Percentiles rank a stretch among this genome's conserved stretches.
These are phyloP conservation scores for Penicillium sp. DNA, from an alignment of 2,329 filamentous ascomycete species.

Conservation along the genomic window DNA sequence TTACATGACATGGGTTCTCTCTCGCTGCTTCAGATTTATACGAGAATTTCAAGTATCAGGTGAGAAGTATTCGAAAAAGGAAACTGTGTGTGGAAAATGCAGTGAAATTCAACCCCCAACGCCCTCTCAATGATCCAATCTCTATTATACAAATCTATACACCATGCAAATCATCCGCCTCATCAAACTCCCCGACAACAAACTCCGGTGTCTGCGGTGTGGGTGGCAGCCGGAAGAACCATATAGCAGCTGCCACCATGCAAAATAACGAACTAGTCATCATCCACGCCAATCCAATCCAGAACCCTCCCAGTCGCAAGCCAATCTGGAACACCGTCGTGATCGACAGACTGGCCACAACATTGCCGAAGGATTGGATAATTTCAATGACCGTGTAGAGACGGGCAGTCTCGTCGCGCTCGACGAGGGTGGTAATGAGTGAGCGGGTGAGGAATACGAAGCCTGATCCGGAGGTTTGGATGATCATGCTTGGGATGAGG, in stretches of 20 bases:
- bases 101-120: constrained; percentile 11
- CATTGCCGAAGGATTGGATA: constrained; percentile 51
- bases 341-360: constrained; percentile 53
- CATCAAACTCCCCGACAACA: constrained; percentile 27
- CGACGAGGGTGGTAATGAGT: constrained; percentile 53
- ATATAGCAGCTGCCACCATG: constrained; percentile 36
- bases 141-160: constrained; percentile 5
- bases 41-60: too few species aligned
- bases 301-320: constrained; percentile 50
- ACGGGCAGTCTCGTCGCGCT: constrained; percentile 53
- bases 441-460: constrained; percentile 53
- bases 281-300: constrained; percentile 55
- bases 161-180: constrained; percentile 13
- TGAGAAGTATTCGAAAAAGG: neutral
- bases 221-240: constrained; percentile 32
- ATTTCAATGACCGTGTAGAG: constrained; percentile 56
- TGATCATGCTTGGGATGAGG: constrained; percentile 50
- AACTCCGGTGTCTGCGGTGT: constrained; percentile 19
- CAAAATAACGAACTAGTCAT: constrained; percentile 42
- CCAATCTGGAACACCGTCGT: constrained; percentile 53
- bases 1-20: neutral
- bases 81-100: neutral
- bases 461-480: constrained; percentile 55
- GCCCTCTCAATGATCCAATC: constrained; percentile 1
- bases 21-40: neutral